Evolutionary conservation across 73 alveolate genomes (phyloP).

Genomic region (Paramecium tetraurelia): DNA sequence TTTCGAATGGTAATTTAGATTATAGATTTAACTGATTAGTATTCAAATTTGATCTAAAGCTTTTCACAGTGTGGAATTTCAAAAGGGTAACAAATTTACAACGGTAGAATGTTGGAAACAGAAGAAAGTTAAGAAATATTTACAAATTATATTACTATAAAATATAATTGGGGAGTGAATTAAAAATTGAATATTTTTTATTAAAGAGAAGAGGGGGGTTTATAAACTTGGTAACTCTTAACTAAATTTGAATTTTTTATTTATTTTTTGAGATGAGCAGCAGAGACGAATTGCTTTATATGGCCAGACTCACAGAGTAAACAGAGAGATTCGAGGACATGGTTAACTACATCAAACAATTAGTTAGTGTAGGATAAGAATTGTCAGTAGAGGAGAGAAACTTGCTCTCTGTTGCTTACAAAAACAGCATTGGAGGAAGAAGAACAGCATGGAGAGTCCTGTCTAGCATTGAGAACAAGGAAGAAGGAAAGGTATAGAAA

Average conservation of each 20-base stretch:
- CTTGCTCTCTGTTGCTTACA: constrained; percentile 86
- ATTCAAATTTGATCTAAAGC: neutral
- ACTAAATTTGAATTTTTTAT: neutral
- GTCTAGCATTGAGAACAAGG: constrained; percentile 73
- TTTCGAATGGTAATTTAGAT: neutral
- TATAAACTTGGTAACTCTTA: neutral
- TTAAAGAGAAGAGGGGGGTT: neutral
- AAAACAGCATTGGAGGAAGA: constrained; percentile 78
- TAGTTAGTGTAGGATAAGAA: constrained; percentile 71
- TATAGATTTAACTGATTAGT: neutral
- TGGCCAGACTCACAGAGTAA: constrained; percentile 87
- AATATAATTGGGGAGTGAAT: neutral
- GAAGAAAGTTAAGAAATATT: neutral
- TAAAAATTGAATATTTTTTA: neutral
- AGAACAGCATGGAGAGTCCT: constrained; percentile 82
- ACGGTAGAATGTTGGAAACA: neutral
- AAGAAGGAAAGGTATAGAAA: constrained; percentile 70
- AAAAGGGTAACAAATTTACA: neutral
- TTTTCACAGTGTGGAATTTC: neutral
- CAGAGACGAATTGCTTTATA: constrained; percentile 80
- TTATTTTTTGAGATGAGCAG: constrained; percentile 37
- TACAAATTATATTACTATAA: neutral
- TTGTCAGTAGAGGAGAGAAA: constrained; percentile 85
- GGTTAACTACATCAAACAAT: constrained; percentile 82
- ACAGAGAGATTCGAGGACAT: constrained; percentile 90